Percentiles rank a stretch among this genome's conserved stretches.
phyloP scores from a whole-genome alignment of 768 basidiomycete genomes.

The Tricholoma bakamatsutake region DNA sequence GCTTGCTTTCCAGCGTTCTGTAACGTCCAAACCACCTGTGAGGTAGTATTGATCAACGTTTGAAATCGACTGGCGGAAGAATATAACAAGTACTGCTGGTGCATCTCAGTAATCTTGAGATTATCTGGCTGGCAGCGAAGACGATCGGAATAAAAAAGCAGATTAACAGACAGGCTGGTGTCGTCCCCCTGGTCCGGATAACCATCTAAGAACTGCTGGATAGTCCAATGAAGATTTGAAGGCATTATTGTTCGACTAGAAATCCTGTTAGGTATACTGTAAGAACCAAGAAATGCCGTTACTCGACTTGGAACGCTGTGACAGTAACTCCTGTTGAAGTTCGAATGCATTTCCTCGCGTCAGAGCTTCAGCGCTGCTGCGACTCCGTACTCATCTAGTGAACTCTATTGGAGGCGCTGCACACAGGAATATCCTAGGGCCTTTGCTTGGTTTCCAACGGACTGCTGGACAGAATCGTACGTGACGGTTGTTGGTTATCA shows the following conservation, averaged over 20 bases:
- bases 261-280: background rate
- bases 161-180: constrained; percentile 36
- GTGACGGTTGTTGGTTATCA: no score
- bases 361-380: no score
- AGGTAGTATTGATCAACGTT: constrained; percentile 1
- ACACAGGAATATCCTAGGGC: no score
- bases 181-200: constrained; percentile 46
- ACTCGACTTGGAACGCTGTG: no score
- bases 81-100: constrained; percentile 39
- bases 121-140: constrained; percentile 56
- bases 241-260: constrained; percentile 22
- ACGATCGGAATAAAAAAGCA: constrained; percentile 56
- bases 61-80: background rate
- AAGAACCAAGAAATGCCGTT: no score
- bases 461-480: no score
- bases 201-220: constrained; percentile 49
- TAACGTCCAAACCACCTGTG: constrained; percentile 63
- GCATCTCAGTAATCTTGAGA: constrained; percentile 56
- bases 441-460: no score
- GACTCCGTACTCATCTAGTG: no score
- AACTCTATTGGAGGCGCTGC: no score
- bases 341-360: no score
- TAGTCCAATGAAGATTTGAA: constrained; percentile 40
- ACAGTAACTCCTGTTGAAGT: no score
- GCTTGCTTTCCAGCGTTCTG: constrained; percentile 55